phyloP scores from a whole-genome alignment of 108 stramenopile genomes.

The Skeletonema marinoi region DNA sequence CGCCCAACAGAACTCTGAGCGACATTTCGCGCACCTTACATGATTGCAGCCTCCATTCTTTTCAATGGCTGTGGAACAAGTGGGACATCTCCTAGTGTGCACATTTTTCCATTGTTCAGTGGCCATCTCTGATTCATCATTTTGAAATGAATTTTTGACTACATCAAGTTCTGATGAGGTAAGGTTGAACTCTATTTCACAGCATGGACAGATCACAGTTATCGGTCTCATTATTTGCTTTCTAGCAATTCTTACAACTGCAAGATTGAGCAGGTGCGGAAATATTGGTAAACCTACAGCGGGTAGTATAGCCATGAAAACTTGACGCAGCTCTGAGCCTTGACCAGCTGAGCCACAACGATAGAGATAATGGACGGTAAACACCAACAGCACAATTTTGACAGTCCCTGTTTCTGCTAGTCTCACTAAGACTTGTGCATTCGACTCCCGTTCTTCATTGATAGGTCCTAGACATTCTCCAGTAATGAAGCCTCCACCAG shows the following conservation, averaged over 20 bases:
- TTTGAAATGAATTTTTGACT: constrained; percentile 8
- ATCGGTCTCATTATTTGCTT: constrained; percentile 50
- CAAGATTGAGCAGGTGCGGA: constrained; percentile 26
- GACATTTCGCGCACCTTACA: constrained; percentile 55
- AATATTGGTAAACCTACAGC: constrained; percentile 28
- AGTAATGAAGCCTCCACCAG: constrained; percentile 72
- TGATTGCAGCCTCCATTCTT: constrained; percentile 58
- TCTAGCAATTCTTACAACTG: constrained; percentile 38
- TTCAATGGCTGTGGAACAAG: constrained; percentile 41
- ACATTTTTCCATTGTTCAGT: constrained; percentile 54
- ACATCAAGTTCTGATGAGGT: constrained; percentile 41
- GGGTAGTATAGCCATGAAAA: constrained; percentile 30
- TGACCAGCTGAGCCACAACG: constrained; percentile 9
- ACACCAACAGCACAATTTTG: constrained; percentile 10
- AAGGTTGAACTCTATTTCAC: constrained; percentile 55
- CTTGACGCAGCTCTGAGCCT: constrained; percentile 17
- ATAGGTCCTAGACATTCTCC: constrained; percentile 60
- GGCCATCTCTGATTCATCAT: constrained; percentile 39
- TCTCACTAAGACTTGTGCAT: constrained; percentile 29
- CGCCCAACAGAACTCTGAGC: constrained; percentile 67
- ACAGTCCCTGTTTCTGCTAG: constrained; percentile 17
- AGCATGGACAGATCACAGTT: constrained; percentile 67
- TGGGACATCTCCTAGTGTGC: constrained; percentile 42
- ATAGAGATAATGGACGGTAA: constrained; percentile 21
- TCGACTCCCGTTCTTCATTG: constrained; percentile 51